Evolutionary conservation across 2,329 filamentous ascomycete genomes (phyloP), one percentile per base, ranked within the genome.

Genomic region (Fusarium agapanthi): DNA sequence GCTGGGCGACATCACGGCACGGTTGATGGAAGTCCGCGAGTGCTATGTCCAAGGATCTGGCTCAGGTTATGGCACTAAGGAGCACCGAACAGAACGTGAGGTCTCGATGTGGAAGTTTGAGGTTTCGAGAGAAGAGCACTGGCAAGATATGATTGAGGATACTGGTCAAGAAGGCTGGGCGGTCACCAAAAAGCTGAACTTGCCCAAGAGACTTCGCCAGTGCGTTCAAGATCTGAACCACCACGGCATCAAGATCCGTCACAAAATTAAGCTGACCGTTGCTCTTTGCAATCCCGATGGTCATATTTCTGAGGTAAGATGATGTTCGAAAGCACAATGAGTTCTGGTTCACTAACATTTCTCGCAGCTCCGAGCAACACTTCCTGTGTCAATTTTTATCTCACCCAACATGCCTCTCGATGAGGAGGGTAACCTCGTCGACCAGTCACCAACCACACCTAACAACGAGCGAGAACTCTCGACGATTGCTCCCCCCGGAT

Each of bases 281-380:
- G 94, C 95, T 51, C 88, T 99, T 43, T 92, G 95, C 81, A 98
- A 99, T 77, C 95, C 96, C 1, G 96, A 99, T 80, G 95, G 95
- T 0, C 96, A 98, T 79, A 88, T 95, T 61, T 98, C 95, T 62
- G 95, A 98, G 88, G 90, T 93, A 85, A 79, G 86, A 53, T 18
- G 11, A 28, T 38, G 9, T 24, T 34, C 3, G 12, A 22, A n/a
- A 40, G 41, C 34, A 18, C 18, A 13, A 2, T 41, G 32, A 38
- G 7, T 16, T 10, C 18, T 38, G 35, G 26, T 38, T 38, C 43
- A 40, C 68, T 76, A 48, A 77, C 61, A 41, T 37, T 16, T 35
- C 34, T 7, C 54, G 12, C 59, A 93, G 90, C 89, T 98, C 58
- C 92, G 95, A 58, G 95, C 95, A 51, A 96, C 95, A 45, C 89